These are phyloP conservation scores for Euphorbia corollata DNA, from an alignment of 441 rosid genomes.

Conservation along the genomic window DNA sequence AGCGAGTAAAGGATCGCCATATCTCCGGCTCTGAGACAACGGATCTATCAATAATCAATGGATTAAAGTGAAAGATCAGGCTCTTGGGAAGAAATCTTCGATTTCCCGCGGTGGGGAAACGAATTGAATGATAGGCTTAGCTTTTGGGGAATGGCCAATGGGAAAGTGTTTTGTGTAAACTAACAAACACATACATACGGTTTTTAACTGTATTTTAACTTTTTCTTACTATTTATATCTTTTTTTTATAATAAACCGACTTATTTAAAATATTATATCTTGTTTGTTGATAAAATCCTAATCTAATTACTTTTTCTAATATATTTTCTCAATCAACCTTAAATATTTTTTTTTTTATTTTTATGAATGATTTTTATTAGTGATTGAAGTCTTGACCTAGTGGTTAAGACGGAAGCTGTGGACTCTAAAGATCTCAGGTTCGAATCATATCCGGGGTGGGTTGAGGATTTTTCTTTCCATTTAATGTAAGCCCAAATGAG, in stretches of 20 bases:
- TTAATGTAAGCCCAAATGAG: too few relatives aligned
- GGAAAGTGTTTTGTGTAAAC: not conserved
- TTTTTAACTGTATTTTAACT: too few relatives aligned
- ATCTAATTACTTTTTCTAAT: too few relatives aligned
- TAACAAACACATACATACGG: not conserved
- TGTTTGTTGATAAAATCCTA: not conserved
- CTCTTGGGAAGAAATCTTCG: not conserved
- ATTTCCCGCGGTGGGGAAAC: slow-evolving; percentile 6
- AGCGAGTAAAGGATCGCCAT: slow-evolving; percentile 85
- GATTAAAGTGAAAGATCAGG: not conserved
- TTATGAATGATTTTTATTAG: too few relatives aligned
- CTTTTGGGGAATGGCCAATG: not conserved
- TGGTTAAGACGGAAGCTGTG: too few relatives aligned
- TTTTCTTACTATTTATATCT: not conserved
- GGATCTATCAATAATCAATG: slow-evolving; percentile 13
- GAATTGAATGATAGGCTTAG: not conserved
- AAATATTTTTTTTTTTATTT: too few relatives aligned
- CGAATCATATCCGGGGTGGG: too few relatives aligned
- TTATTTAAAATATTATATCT: not conserved
- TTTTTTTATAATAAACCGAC: not conserved
- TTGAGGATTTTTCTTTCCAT: too few relatives aligned
- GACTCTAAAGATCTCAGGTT: too few relatives aligned
- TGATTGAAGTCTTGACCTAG: too few relatives aligned
- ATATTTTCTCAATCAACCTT: too few relatives aligned
- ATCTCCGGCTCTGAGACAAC: not conserved